Evolutionary conservation across 2,329 filamentous ascomycete genomes (phyloP).

Genomic region (Fulvia fulva): DNA sequence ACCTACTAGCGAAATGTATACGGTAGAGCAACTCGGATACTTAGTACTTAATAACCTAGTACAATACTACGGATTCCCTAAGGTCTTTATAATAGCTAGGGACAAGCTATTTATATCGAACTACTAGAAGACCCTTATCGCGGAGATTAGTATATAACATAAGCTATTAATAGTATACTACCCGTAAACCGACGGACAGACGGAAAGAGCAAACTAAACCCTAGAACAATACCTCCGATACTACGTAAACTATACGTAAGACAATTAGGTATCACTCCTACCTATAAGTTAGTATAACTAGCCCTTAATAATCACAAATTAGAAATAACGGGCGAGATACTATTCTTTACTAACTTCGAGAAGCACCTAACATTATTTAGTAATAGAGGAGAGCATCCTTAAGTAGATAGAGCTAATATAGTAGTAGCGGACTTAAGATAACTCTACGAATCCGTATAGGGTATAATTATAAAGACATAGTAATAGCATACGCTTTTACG

Average conservation of each 20-base stretch:
- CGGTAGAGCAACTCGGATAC: slow-evolving; percentile 14
- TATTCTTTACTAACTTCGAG: slow-evolving; percentile 23
- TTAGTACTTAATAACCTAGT: slow-evolving; percentile 20
- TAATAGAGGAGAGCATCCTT: too few species aligned
- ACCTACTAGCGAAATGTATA: too few species aligned
- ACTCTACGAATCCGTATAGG: too few species aligned
- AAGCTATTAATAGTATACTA: slow-evolving; percentile 29
- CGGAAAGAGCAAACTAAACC: slow-evolving; percentile 25
- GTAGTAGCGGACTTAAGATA: too few species aligned
- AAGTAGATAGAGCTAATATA: too few species aligned
- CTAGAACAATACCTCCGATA: slow-evolving; percentile 27
- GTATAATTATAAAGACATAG: too few species aligned
- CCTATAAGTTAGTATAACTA: slow-evolving; percentile 24
- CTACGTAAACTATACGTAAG: slow-evolving; percentile 24
- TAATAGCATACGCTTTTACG: too few species aligned
- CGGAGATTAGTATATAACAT: slow-evolving; percentile 19
- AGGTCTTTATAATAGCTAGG: slow-evolving; percentile 21
- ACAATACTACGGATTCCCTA: slow-evolving; percentile 16
- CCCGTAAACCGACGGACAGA: slow-evolving; percentile 27
- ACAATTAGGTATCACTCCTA: too few species aligned
- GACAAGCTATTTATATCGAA: slow-evolving; percentile 24
- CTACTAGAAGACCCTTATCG: slow-evolving; percentile 14
- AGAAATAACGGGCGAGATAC: slow-evolving; percentile 15
- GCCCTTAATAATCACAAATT: slow-evolving; percentile 20
- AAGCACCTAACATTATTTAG: slow-evolving; percentile 6